Base-by-base conservation (phyloP, 129 eudicot species). In the Lactuca sativa region DNA sequence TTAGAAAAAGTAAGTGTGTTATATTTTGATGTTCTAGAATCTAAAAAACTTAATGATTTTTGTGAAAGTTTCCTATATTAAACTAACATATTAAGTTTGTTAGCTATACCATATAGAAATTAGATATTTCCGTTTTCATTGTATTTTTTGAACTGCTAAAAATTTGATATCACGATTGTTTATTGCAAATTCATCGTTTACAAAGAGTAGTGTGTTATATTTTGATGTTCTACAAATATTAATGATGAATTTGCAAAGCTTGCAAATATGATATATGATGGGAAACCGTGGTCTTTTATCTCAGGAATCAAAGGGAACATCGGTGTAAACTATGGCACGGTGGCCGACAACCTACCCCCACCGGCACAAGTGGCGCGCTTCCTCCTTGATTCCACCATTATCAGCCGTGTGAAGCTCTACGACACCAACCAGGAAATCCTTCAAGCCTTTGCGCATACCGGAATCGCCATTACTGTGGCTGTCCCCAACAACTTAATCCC, bases 271-370 rank as follows among this genome's bases (percentile, higher is more conserved):
- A 51, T 51, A n/a, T 4, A n/a, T 9, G 56, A 51, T 51, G 6
- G 2, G 56, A 51, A 51, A 51, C 56, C 2, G 56, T 51, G 49
- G 7, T 51, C 18, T 9, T 12, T 13, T 41, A 14, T 60, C 1
- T 54, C 72, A 83, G 86, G 80, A 38, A 78, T 64, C 30, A 71
- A 77, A 72, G 84, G 83, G 55, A 65, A 66, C 70, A 80, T 92
- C 16, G 97, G 97, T 0, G 90, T 91, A 16, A 91, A 91, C 71
- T 91, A 92, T 38, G 95, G 98, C 69, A 86, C 86, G 57, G 74
- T 86, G 56, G 98, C 91, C 9, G 79, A 88, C 83, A 82, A 91
- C 87, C 80, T 91, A 60, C 97, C 97, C 11, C 87, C 92, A 7
- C 96, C 97, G 5, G 44, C 73, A 16, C 74, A 78, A 75, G 97